Evolutionary conservation across 768 basidiomycete genomes (phyloP).

Genomic region (Pulveroboletus frians): DNA sequence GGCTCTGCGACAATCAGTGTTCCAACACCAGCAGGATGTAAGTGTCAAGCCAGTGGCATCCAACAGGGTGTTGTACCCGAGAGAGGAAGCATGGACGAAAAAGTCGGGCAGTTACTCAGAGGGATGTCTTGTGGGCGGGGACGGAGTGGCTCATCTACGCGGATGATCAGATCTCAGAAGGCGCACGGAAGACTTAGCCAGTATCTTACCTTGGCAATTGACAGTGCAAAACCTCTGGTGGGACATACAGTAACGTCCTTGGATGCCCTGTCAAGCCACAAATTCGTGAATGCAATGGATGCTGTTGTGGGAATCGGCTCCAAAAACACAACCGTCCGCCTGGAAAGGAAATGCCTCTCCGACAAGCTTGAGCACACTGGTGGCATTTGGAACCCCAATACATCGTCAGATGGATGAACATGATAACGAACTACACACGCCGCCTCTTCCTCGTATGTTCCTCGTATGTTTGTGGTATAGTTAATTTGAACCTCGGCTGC

Average conservation of each 20-base stretch:
- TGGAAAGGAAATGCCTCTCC: no score
- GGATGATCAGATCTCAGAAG: not conserved
- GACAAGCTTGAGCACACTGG: no score
- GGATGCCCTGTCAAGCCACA: constrained; percentile 50
- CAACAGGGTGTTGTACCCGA: constrained; percentile 69
- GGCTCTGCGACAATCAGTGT: constrained; percentile 67
- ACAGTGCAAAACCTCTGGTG: constrained; percentile 58
- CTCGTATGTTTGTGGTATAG: not conserved
- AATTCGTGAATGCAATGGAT: constrained; percentile 78
- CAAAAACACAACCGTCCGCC: constrained; percentile 42
- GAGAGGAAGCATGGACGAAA: constrained; percentile 49
- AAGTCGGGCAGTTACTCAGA: constrained; percentile 40
- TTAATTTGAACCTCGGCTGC: not conserved
- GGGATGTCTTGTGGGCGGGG: constrained; percentile 45
- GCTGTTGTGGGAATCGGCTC: constrained; percentile 81
- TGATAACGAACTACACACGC: not conserved
- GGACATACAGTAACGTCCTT: constrained; percentile 58
- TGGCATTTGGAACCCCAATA: no score
- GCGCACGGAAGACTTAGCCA: not conserved
- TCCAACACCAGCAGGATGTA: constrained; percentile 78
- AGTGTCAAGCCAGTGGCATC: constrained; percentile 81
- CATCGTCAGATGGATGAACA: no score
- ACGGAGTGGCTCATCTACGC: constrained; percentile 18
- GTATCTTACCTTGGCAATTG: constrained; percentile 52
- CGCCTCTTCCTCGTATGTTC: not conserved